A percentile compares a stretch with the other conserved stretches of the same genome.
Conservation (phyloP, 768 basidiomycete species). For the Leccinum subgranulosum region DNA sequence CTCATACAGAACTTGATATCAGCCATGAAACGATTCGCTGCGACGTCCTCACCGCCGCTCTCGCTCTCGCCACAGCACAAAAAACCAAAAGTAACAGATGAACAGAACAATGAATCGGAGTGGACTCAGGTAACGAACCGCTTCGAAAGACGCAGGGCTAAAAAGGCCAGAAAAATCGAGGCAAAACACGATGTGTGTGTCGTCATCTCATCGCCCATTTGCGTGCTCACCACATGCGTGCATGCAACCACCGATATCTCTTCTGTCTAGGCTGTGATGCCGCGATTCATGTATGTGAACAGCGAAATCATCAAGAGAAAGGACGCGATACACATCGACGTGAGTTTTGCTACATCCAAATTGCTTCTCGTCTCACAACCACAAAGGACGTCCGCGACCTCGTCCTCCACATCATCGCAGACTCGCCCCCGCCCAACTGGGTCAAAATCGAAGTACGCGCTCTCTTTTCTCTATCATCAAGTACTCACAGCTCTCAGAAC, state of each 20-base stretch:
- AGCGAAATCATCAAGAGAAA: conserved; percentile 70
- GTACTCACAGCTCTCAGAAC: conserved; percentile 48
- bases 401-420: conserved; percentile 75
- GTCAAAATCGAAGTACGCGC: conserved; percentile 70
- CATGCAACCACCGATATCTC: background rate
- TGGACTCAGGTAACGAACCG: conserved; percentile 50
- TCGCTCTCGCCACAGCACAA: conserved; percentile 31
- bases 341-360: conserved; percentile 35
- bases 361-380: background rate
- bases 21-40: conserved; percentile 29
- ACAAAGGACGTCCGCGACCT: conserved; percentile 85
- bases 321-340: conserved; percentile 77
- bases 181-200: conserved; percentile 58
- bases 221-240: background rate
- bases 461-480: background rate
- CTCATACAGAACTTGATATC: too few species aligned
- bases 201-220: background rate
- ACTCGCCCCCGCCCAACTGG: conserved; percentile 85
- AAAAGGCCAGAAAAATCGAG: conserved; percentile 61
- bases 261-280: conserved; percentile 30
- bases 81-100: conserved; percentile 36
- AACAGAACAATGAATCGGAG: conserved; percentile 30
- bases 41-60: conserved; percentile 15
- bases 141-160: conserved; percentile 68
- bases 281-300: conserved; percentile 80